A percentile compares a stretch with the other conserved stretches of the same genome.
Conservation (phyloP, 495 filamentous ascomycete genomes). For the Aspergillus coremiiformis region DNA sequence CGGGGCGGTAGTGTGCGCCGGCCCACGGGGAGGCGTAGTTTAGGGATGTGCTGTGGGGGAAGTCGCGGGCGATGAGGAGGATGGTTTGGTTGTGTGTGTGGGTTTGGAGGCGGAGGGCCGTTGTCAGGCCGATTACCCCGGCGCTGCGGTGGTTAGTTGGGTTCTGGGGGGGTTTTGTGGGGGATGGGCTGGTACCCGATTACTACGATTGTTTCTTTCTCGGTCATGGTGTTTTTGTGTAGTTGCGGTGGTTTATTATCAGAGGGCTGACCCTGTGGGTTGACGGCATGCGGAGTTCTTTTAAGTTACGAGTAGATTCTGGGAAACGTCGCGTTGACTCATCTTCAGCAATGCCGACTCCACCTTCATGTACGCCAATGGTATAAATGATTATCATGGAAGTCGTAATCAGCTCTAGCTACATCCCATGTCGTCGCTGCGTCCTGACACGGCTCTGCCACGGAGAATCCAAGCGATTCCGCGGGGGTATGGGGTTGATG, state of each 20-base stretch:
- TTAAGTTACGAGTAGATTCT: too few relatives aligned
- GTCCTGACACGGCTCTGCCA: neutral
- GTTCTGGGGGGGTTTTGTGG: neutral
- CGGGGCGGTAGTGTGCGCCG: slow-evolving; percentile 54
- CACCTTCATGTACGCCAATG: neutral
- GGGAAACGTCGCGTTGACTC: neutral
- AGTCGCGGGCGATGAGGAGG: slow-evolving; percentile 50
- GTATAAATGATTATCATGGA: neutral
- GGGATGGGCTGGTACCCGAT: slow-evolving; percentile 32
- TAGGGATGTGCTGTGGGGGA: slow-evolving; percentile 45
- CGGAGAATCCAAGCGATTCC: neutral
- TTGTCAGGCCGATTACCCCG: slow-evolving; percentile 51
- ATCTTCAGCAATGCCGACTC: too few relatives aligned
- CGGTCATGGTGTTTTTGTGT: slow-evolving; percentile 12
- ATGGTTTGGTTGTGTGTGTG: slow-evolving; percentile 30
- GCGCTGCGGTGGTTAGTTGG: slow-evolving; percentile 35
- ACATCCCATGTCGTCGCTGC: neutral
- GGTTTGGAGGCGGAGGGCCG: slow-evolving; percentile 44
- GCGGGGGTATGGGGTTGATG: neutral
- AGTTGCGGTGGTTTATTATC: neutral
- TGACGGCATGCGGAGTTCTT: neutral
- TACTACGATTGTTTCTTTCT: slow-evolving; percentile 36
- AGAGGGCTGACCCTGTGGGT: too few relatives aligned
- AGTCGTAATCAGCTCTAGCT: neutral
- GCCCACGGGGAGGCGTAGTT: slow-evolving; percentile 61